phyloP scores from a whole-genome alignment of 331 rosid species.

The Erythrophleum ivorense region DNA sequence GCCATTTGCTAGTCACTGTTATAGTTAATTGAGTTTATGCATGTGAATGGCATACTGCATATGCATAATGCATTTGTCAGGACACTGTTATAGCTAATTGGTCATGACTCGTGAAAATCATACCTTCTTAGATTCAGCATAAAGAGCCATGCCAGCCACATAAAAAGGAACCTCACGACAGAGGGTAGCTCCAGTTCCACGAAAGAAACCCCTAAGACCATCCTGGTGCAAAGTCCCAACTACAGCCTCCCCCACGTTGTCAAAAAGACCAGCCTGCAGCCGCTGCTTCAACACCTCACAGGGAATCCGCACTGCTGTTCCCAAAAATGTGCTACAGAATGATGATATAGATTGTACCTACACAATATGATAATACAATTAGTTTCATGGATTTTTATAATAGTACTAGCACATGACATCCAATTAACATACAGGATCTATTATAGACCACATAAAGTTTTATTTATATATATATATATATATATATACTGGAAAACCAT shows the following conservation, averaged over 20 bases:
- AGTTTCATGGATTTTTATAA: conserved; percentile 26
- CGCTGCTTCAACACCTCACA: conserved; percentile 98
- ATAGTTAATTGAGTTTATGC: neutral
- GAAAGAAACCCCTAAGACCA: conserved; percentile 95
- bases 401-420: conserved; percentile 25
- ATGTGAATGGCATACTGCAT: neutral
- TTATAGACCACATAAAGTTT: neutral
- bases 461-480: no score
- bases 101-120: conserved; percentile 12
- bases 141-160: conserved; percentile 98
- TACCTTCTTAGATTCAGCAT: conserved; percentile 97
- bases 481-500: neutral
- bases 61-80: conserved; percentile 3
- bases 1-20: neutral
- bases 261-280: conserved; percentile 93
- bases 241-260: conserved; percentile 85
- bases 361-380: conserved; percentile 40
- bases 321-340: conserved; percentile 94
- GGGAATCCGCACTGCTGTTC: conserved; percentile 96
- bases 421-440: neutral
- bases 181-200: conserved; percentile 99
- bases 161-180: conserved; percentile 99
- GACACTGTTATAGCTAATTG: neutral
- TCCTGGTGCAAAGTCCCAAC: conserved; percentile 92
- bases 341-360: conserved; percentile 95